A percentile compares a stretch with the other conserved stretches of the same genome.
Conservation (phyloP, 2,329 filamentous ascomycete species). For the Thermothelomyces thermophilus region DNA sequence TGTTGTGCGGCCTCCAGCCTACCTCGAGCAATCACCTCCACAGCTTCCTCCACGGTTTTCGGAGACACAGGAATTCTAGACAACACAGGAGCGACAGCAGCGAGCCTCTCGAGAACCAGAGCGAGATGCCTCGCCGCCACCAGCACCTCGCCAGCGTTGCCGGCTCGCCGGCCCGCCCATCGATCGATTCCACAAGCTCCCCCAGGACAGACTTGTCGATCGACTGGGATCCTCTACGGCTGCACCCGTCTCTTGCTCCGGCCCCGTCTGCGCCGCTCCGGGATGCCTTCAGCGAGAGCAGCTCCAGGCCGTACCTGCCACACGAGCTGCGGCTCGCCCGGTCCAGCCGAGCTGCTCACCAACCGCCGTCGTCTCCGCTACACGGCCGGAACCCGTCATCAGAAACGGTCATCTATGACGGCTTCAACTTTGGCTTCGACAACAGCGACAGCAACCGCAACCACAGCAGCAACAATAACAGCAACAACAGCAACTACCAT, state of each 20-base stretch:
- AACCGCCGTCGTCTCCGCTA: neutral
- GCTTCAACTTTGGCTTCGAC: constrained; percentile 32
- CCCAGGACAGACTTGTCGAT: constrained; percentile 22
- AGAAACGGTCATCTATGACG: constrained; percentile 27
- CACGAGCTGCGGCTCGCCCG: constrained; percentile 19
- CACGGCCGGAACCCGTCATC: constrained; percentile 4
- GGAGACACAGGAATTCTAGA: constrained; percentile 21
- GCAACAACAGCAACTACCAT: neutral
- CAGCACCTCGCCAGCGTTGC: constrained; percentile 18
- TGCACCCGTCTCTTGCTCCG: constrained; percentile 26
- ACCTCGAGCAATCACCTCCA: constrained; percentile 11
- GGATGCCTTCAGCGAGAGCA: constrained; percentile 4
- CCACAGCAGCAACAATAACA: constrained; percentile 1
- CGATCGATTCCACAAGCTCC: constrained; percentile 18
- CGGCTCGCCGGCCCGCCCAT: constrained; percentile 17
- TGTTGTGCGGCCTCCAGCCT: constrained; percentile 21
- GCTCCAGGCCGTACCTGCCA: constrained; percentile 11
- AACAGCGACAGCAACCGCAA: constrained; percentile 1
- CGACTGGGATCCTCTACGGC: constrained; percentile 31
- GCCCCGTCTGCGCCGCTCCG: constrained; percentile 14
- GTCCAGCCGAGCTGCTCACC: constrained; percentile 10
- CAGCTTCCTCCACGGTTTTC: constrained; percentile 23
- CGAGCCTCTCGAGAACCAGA: constrained; percentile 1
- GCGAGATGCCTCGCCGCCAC: constrained; percentile 13
- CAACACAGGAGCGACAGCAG: constrained; percentile 1